Evolutionary conservation across 2,329 filamentous ascomycete species (phyloP).

Genomic region (Diaporthe ampelina): DNA sequence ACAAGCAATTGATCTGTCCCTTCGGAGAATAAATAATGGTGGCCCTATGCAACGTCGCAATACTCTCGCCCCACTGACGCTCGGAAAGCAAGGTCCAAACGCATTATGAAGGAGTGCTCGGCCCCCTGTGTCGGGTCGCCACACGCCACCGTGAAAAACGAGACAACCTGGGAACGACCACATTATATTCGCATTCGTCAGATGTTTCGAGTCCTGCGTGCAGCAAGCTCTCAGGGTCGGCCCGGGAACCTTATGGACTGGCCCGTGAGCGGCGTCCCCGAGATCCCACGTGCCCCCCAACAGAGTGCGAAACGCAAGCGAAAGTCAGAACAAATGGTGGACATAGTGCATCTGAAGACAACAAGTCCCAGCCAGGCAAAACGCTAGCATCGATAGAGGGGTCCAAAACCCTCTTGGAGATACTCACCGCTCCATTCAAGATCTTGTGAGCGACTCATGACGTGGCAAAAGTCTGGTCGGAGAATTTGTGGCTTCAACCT

Average conservation of each 20-base stretch:
- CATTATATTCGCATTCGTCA: background rate
- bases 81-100: background rate
- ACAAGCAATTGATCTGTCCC: background rate
- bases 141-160: background rate
- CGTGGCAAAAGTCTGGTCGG: slow-evolving; percentile 10
- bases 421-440: slow-evolving; percentile 13
- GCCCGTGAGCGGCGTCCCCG: slow-evolving; percentile 5
- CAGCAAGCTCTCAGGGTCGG: slow-evolving; percentile 12
- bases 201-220: slow-evolving; percentile 13
- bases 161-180: background rate
- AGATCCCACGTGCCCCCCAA: slow-evolving; percentile 19
- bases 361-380: background rate
- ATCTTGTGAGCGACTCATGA: slow-evolving; percentile 25
- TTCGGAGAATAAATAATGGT: slow-evolving; percentile 6
- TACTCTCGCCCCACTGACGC: slow-evolving; percentile 12
- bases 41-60: background rate
- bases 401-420: background rate
- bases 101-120: background rate
- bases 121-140: slow-evolving; percentile 14
- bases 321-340: slow-evolving; percentile 4
- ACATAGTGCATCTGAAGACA: background rate
- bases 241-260: slow-evolving; percentile 6
- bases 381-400: background rate
- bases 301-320: slow-evolving; percentile 24
- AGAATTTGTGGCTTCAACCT: background rate